Base-by-base conservation (phyloP, 768 basidiomycete species). In the Phaffia tasmanica region DNA sequence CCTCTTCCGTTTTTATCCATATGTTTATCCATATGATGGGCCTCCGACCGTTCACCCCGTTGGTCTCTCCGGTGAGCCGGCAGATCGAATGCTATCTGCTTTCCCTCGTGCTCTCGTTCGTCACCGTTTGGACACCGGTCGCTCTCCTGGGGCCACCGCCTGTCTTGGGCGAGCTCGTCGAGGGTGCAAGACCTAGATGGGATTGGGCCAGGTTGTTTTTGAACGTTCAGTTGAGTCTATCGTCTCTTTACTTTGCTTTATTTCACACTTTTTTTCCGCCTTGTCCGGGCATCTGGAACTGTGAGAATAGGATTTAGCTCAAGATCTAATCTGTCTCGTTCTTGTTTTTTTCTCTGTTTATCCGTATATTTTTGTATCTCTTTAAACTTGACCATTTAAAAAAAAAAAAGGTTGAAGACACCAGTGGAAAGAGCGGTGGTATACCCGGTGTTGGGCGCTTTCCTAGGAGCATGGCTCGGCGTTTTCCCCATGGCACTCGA, bases 401-500 rank as follows among this genome's bases (percentile, higher is more conserved):
- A 5, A 42, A 4, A 16, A 42, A 4, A 42, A 42, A 68, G 67
- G 35, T 50, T 68, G 16, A 67, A 72, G 70, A 85, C 82, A n/a
- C 80, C 85, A 3, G 73, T 88, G 30, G 94, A 97, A 75, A 80
- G 86, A 62, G 83, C 84, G 0, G 75, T 94, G 25, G 82, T 93
- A 21, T 91, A 88, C 72, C 89, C 94, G 19, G 82, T 83, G 15
- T 72, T 86, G 29, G 89, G 89, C 50, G 79, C 87, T 0, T 70
- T 87, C 53, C 32, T 85, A 23, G 94, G 93, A 6, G 80, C 82
- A 54, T 95, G 91, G 93, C 47, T 81, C 18, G 92, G 91, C 19
- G 83, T 82, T 14, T 79, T 93, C 56, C 88, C 90, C 1, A 85
- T 92, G 56, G 87, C 89, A 0, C 83, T 98, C 21, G 94, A 98